These are phyloP conservation scores for Lentinula raphanica DNA, from an alignment of 768 basidiomycete genomes.

Conservation along the genomic window DNA sequence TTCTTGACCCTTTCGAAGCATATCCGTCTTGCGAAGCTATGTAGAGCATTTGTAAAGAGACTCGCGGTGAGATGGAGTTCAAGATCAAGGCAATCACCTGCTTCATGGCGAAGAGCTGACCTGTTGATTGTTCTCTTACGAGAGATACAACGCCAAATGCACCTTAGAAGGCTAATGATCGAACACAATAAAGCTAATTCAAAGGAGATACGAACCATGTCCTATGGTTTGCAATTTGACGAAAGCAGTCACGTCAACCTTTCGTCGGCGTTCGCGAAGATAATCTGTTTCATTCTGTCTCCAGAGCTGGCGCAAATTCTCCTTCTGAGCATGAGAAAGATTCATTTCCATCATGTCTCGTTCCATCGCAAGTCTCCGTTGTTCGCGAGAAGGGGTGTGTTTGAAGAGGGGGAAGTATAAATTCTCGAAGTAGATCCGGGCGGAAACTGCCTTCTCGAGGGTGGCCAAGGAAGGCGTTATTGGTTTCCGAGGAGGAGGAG, in stretches of 20 bases:
- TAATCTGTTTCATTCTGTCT: slow-evolving; percentile 85
- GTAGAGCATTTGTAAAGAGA: slow-evolving; percentile 10
- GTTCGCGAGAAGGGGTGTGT: slow-evolving; percentile 80
- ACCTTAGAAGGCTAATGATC: slow-evolving; percentile 41
- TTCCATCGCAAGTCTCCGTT: slow-evolving; percentile 83
- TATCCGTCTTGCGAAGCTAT: slow-evolving; percentile 82
- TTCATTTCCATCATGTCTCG: slow-evolving; percentile 75
- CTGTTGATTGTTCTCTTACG: slow-evolving; percentile 75
- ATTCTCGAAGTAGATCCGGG: slow-evolving; percentile 92
- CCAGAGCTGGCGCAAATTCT: slow-evolving; percentile 70
- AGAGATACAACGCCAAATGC: slow-evolving; percentile 96
- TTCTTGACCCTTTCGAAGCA: slow-evolving; percentile 95
- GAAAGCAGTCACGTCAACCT: slow-evolving; percentile 83
- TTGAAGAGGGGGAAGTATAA: slow-evolving; percentile 83
- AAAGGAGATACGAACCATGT: slow-evolving; percentile 54
- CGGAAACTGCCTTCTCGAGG: slow-evolving; percentile 88
- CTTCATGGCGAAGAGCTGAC: slow-evolving; percentile 92
- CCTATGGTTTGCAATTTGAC: slow-evolving; percentile 90
- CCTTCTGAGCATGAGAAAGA: slow-evolving; percentile 65
- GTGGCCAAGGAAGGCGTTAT: slow-evolving; percentile 87
- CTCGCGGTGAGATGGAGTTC: slow-evolving; percentile 5
- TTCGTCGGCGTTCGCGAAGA: slow-evolving; percentile 75
- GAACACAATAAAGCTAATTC: slow-evolving; percentile 13
- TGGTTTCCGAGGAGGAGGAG: slow-evolving; percentile 42
- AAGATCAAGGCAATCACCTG: slow-evolving; percentile 49